These are phyloP conservation scores for Caryopteris hybrid DNA, from an alignment of 305 asterid genomes.

Conservation along the genomic window DNA sequence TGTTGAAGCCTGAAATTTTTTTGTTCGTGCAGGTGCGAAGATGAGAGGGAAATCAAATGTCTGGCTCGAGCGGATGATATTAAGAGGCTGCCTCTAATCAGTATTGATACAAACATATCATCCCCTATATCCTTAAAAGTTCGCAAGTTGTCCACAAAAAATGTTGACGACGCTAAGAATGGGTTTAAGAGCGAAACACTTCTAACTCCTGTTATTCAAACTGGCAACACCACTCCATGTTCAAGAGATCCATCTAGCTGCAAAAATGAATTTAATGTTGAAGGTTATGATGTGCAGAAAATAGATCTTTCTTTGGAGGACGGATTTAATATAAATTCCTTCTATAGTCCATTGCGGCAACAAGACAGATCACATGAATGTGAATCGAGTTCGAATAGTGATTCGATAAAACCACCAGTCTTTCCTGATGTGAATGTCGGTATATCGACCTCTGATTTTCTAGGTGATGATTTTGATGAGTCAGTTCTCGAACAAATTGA, in stretches of 20 bases:
- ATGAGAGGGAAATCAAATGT: conserved; percentile 28
- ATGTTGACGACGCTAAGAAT: conserved; percentile 13
- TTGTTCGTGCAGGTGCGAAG: conserved; percentile 34
- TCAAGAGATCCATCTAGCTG: conserved; percentile 13
- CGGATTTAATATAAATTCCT: conserved; percentile 21
- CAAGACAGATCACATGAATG: conserved; percentile 21
- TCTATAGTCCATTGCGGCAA: conserved; percentile 38
- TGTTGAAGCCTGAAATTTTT: conserved; percentile 8
- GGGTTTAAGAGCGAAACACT: conserved; percentile 21
- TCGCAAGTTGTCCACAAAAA: conserved; percentile 19
- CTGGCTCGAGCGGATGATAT: conserved; percentile 20
- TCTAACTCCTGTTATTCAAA: conserved; percentile 26
- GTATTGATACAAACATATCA: conserved; percentile 37
- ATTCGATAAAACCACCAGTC: conserved; percentile 28
- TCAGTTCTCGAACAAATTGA: conserved; percentile 72
- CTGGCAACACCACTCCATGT: conserved; percentile 13
- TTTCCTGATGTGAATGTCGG: conserved; percentile 27
- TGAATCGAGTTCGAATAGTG: conserved; percentile 9
- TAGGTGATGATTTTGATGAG: conserved; percentile 70
- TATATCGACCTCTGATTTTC: conserved; percentile 21
- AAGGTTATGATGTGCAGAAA: conserved; percentile 17
- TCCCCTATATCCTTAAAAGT: conserved; percentile 22
- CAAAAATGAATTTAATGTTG: conserved; percentile 17
- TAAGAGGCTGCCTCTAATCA: conserved; percentile 53
- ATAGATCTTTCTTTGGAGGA: conserved; percentile 17